Conservation (phyloP, 768 basidiomycete species). For the Termitomyces sp. region DNA sequence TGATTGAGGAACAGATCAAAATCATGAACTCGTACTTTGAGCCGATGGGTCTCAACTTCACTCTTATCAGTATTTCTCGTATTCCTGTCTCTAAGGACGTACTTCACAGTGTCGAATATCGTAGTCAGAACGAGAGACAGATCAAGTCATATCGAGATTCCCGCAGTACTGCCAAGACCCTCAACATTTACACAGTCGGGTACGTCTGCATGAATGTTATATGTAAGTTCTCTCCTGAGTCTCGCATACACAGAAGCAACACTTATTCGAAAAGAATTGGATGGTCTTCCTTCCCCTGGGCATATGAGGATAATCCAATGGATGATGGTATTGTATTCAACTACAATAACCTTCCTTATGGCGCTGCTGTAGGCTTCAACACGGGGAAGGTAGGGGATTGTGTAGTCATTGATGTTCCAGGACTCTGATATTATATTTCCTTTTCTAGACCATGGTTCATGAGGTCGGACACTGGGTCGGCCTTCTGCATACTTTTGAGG, state of each 20-base stretch:
- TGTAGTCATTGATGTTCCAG: not conserved
- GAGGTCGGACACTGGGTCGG: slow-evolving; percentile 38
- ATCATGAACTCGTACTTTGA: not conserved
- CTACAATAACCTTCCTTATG: slow-evolving; percentile 21
- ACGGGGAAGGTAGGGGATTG: slow-evolving; percentile 11
- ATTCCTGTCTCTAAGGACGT: not conserved
- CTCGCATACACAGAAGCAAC: not conserved
- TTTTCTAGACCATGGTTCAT: slow-evolving; percentile 27
- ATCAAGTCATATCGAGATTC: not conserved
- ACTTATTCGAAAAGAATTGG: slow-evolving; percentile 23
- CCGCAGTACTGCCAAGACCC: not conserved
- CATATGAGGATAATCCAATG: slow-evolving; percentile 22
- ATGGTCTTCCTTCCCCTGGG: slow-evolving; percentile 35
- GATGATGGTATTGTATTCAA: slow-evolving; percentile 33
- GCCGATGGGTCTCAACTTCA: not conserved
- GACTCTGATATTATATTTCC: not conserved
- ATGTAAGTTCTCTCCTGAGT: too few species aligned
- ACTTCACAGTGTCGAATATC: not conserved
- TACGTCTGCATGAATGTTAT: not conserved
- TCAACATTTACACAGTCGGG: not conserved
- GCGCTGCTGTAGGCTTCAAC: slow-evolving; percentile 26
- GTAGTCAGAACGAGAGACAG: not conserved
- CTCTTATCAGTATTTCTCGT: not conserved
- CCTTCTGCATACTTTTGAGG: slow-evolving; percentile 36
- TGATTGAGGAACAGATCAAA: not conserved